phyloP scores from a whole-genome alignment of 2,329 filamentous ascomycete genomes.

The Fonsecaea monophora region DNA sequence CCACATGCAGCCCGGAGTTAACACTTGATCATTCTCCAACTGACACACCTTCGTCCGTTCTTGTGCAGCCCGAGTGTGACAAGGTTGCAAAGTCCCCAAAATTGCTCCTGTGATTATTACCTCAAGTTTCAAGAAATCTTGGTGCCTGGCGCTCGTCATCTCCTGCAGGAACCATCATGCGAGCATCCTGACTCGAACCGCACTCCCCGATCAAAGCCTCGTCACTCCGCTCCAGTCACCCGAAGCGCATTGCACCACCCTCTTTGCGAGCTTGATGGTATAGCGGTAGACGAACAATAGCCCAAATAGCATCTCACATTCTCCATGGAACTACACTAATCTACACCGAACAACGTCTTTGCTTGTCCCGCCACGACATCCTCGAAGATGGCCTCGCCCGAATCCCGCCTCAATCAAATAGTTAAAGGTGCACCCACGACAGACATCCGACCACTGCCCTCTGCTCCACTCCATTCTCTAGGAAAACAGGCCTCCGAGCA shows the following conservation, averaged over 20 bases:
- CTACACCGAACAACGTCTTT: slow-evolving; percentile 8
- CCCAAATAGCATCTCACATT: slow-evolving; percentile 6
- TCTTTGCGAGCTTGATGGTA: background rate
- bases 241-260: background rate
- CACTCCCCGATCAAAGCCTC: background rate
- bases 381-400: slow-evolving; percentile 59
- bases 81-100: background rate
- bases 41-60: background rate
- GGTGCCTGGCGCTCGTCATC: slow-evolving; percentile 17
- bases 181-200: background rate
- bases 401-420: slow-evolving; percentile 77
- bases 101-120: background rate
- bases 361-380: background rate
- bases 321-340: slow-evolving; percentile 22
- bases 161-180: slow-evolving; percentile 7
- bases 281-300: background rate
- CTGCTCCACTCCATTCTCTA: slow-evolving; percentile 50
- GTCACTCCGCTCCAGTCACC: background rate
- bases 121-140: background rate
- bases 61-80: slow-evolving; percentile 7
- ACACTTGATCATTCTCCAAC: background rate
- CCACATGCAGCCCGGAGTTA: slow-evolving; percentile 4
- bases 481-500: slow-evolving; percentile 31
- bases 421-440: slow-evolving; percentile 86
- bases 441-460: slow-evolving; percentile 55